Percentiles rank a stretch among this genome's conserved stretches.
These are phyloP conservation scores for Xenosphaeropsis pyriputrescens DNA, from an alignment of 2,329 filamentous ascomycete species.

Conservation along the genomic window DNA sequence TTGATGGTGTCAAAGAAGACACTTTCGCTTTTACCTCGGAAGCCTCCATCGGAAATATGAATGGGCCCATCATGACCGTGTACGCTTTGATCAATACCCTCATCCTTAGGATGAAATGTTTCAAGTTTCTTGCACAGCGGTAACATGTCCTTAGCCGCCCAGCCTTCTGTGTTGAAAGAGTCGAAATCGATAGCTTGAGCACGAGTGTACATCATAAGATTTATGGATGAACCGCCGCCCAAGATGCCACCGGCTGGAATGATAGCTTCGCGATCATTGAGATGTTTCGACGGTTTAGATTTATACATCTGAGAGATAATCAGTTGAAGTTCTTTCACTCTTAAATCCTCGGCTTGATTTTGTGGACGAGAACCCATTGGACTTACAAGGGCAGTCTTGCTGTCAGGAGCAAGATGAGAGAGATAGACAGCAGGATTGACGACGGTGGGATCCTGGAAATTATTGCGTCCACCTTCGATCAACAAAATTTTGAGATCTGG, in stretches of 20 bases:
- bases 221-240: slow-evolving; percentile 47
- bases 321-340: too few species aligned
- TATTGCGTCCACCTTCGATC: slow-evolving; percentile 37
- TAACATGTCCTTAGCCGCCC: slow-evolving; percentile 33
- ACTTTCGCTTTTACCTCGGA: slow-evolving; percentile 24
- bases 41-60: slow-evolving; percentile 35
- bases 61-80: slow-evolving; percentile 42
- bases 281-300: slow-evolving; percentile 25
- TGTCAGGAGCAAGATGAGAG: slow-evolving; percentile 29
- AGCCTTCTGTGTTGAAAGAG: slow-evolving; percentile 35
- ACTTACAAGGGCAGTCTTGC: slow-evolving; percentile 25
- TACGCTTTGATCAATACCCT: slow-evolving; percentile 11
- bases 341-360: too few species aligned
- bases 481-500: slow-evolving; percentile 32
- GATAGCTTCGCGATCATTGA: slow-evolving; percentile 28
- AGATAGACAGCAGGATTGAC: slow-evolving; percentile 34
- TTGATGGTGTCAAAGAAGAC: slow-evolving; percentile 33
- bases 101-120: slow-evolving; percentile 26
- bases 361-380: neutral
- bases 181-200: slow-evolving; percentile 32
- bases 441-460: slow-evolving; percentile 32
- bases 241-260: slow-evolving; percentile 31
- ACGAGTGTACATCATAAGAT: slow-evolving; percentile 38
- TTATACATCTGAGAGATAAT: slow-evolving; percentile 27
- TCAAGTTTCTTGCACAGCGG: slow-evolving; percentile 42